phyloP scores from a whole-genome alignment of 2,329 filamentous ascomycete genomes.

The Calonectria henricotiae region DNA sequence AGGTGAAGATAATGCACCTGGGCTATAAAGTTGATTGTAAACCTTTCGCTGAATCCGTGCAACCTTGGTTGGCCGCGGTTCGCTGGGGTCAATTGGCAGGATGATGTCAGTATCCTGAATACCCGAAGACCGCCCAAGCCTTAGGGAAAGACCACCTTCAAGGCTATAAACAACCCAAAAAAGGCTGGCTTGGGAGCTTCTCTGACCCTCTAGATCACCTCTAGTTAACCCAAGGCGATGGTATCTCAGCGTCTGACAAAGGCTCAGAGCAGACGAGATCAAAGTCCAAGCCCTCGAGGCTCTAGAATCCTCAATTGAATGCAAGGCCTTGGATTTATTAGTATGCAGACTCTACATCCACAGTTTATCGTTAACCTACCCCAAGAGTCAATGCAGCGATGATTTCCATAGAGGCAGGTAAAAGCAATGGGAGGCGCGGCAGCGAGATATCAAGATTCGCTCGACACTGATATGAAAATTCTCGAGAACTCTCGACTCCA shows the following conservation, averaged over 20 bases:
- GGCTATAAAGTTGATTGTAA: conserved; percentile 57
- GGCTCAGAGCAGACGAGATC: conserved; percentile 57
- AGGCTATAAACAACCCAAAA: conserved; percentile 59
- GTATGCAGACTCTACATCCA: background rate
- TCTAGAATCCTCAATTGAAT: conserved; percentile 56
- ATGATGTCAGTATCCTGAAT: conserved; percentile 56
- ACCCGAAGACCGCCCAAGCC: conserved; percentile 56
- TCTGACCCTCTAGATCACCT: background rate
- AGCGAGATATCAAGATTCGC: conserved; percentile 52
- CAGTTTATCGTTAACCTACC: conserved; percentile 42
- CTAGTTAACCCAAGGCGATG: conserved; percentile 43
- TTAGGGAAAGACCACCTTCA: conserved; percentile 58
- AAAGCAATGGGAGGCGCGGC: conserved; percentile 53
- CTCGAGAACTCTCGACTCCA: conserved; percentile 45
- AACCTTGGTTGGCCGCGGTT: conserved; percentile 42
- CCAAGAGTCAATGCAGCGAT: conserved; percentile 57
- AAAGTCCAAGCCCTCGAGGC: conserved; percentile 56
- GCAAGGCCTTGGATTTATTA: conserved; percentile 49
- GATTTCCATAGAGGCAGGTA: conserved; percentile 54
- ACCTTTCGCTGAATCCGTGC: conserved; percentile 54
- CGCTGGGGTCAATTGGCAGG: conserved; percentile 39
- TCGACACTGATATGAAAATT: conserved; percentile 48
- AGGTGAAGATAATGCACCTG: conserved; percentile 18
- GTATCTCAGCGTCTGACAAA: conserved; percentile 57
- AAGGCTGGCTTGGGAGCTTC: conserved; percentile 32